A percentile compares a stretch with the other conserved stretches of the same genome.
These are phyloP conservation scores for Lavandula angustifolia DNA, from an alignment of 257 asterid genomes.

Conservation along the genomic window DNA sequence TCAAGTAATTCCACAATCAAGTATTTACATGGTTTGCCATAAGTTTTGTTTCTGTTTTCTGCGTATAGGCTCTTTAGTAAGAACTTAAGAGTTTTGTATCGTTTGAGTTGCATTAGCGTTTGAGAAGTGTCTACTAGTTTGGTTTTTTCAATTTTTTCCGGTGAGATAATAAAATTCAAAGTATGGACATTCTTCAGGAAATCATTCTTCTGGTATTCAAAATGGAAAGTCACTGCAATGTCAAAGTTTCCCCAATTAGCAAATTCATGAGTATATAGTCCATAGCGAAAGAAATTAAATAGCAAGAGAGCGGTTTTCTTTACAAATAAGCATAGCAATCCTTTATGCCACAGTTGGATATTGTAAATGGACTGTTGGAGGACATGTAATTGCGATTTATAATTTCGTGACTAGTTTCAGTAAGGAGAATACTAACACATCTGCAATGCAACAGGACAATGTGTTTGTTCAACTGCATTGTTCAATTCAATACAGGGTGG, in stretches of 20 bases:
- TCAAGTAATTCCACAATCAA: constrained; percentile 14
- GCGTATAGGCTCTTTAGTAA: neutral
- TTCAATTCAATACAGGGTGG: constrained; percentile 84
- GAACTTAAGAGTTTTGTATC: neutral
- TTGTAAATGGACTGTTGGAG: constrained; percentile 3
- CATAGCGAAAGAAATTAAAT: no score
- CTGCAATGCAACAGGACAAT: constrained; percentile 66
- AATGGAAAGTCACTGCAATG: no score
- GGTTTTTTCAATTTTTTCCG: no score
- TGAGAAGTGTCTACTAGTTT: neutral
- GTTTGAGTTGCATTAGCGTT: constrained; percentile 5
- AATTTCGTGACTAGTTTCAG: neutral
- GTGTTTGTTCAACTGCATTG: constrained; percentile 93
- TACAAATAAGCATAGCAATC: no score
- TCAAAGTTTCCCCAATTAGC: no score
- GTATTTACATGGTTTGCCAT: constrained; percentile 4
- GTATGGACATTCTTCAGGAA: no score
- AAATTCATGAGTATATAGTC: no score
- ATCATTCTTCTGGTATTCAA: no score
- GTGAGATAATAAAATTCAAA: no score
- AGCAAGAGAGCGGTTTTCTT: no score
- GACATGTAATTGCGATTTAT: neutral
- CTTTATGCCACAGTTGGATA: no score
- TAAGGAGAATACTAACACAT: constrained; percentile 30
- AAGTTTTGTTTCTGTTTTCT: constrained; percentile 1